A percentile compares a stretch with the other conserved stretches of the same genome.
Conservation (phyloP, 2,329 filamentous ascomycete genomes). For the Davidsoniella eucalypti region DNA sequence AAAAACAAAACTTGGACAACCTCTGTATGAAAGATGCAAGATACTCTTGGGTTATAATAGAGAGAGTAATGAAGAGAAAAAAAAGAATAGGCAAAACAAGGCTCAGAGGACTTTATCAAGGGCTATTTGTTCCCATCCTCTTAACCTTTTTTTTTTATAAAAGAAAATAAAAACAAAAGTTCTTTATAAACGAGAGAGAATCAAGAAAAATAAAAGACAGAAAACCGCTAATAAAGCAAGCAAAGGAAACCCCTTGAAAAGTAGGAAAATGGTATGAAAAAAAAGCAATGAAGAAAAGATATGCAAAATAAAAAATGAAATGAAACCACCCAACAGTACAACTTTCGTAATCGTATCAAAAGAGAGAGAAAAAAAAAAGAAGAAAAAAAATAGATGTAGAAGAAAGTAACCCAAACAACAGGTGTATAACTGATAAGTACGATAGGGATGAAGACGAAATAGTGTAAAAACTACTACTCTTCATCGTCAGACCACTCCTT, state of each 20-base stretch:
- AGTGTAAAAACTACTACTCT: slow-evolving; percentile 16
- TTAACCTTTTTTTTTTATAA: too few species aligned
- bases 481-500: slow-evolving; percentile 25
- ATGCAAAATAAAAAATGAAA: background rate
- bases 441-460: background rate
- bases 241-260: background rate
- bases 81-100: background rate
- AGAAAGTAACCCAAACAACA: background rate
- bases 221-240: background rate
- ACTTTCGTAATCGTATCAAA: background rate
- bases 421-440: background rate
- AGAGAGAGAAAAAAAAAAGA: background rate
- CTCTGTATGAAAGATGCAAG: too few species aligned
- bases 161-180: too few species aligned
- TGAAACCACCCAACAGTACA: background rate
- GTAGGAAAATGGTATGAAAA: background rate
- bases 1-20: too few species aligned
- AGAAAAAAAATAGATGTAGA: background rate
- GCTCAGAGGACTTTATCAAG: too few species aligned
- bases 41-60: too few species aligned
- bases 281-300: background rate
- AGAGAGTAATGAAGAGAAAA: too few species aligned
- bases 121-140: too few species aligned
- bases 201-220: too few species aligned
- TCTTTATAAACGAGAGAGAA: too few species aligned